Base-by-base conservation (phyloP, 2,329 filamentous ascomycete species). In the Sporothrix schenckii region DNA sequence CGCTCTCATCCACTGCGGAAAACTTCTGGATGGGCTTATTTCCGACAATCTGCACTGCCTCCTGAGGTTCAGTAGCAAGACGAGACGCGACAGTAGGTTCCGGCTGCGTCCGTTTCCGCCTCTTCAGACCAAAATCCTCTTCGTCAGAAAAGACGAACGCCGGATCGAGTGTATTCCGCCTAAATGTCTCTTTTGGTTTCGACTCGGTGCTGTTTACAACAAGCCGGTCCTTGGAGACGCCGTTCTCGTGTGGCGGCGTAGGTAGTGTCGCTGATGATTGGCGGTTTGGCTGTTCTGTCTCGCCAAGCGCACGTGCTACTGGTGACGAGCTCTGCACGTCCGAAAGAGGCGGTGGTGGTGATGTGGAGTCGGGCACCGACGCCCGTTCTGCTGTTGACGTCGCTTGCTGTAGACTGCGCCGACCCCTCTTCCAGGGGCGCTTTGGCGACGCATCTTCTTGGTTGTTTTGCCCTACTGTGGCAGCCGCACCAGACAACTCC, bases 131-230 rank as follows among this genome's bases (percentile, higher is more conserved):
- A 39, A 56, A 63, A 27, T 77, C 76, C 13, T 81, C 79, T 6
- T 81, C 80, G 69, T 81, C 80, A 0, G 80, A 81, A 69, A 81
- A 81, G 21, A 72, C 75, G 69, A 74, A 78, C 24, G 72, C 72
- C 1, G 75, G 72, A 47, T 78, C 76, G 2, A 77, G 34, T 10
- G 60, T 11, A 61, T 78, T 77, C 21, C 73, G 71, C 2, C 66
- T 27, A 19, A 69, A 74, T 2, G 49, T 69, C 19, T 72, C 70
- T 10, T 53, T 44, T 21, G 39, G 47, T 27, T 54, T 60, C 9
- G 60, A 11, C 24, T 30, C 10, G 34, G 30, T 39, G 41, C 50
- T 39, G 7, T 49, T 44, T n/a, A 47, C 21, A 10, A 21, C 14
- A 0, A 14, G 14, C 10, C 11, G 21, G 13, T 30, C 34, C 10